These are phyloP conservation scores for Physcomitrellopsis africana DNA, from an alignment of 225 moss, liverwort and hornwort genomes.

Conservation along the genomic window DNA sequence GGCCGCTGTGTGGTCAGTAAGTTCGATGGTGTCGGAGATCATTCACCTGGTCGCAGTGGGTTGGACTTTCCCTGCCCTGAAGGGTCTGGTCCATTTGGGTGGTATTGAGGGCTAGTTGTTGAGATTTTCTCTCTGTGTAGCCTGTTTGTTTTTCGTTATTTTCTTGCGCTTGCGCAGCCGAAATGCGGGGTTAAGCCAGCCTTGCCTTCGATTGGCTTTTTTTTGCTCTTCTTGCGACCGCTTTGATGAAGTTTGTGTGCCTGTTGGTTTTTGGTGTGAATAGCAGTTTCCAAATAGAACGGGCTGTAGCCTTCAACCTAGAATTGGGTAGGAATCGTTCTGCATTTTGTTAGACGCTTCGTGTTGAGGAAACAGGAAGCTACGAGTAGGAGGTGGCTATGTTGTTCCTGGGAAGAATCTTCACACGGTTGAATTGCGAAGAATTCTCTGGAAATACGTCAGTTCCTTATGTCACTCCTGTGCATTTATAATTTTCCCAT, in stretches of 20 bases:
- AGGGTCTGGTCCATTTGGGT: no score
- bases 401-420: constrained; percentile 2
- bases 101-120: no score
- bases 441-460: constrained; percentile 26
- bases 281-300: background rate
- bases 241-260: constrained; percentile 2
- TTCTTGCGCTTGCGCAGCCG: background rate
- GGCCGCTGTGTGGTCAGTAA: no score
- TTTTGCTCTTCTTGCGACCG: background rate
- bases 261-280: constrained; percentile 12
- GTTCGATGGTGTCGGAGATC: no score
- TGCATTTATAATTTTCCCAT: background rate
- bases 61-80: no score
- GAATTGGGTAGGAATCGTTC: background rate
- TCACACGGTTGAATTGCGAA: constrained; percentile 25
- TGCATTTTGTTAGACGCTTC: background rate
- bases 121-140: no score
- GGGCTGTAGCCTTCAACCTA: no score
- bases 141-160: no score
- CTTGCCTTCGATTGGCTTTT: background rate
- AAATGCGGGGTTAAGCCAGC: background rate
- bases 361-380: background rate
- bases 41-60: no score
- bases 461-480: background rate
- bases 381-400: no score